Evolutionary conservation across 1,284 basidiomycete species (phyloP).

Genomic region (Naganishia sp.): DNA sequence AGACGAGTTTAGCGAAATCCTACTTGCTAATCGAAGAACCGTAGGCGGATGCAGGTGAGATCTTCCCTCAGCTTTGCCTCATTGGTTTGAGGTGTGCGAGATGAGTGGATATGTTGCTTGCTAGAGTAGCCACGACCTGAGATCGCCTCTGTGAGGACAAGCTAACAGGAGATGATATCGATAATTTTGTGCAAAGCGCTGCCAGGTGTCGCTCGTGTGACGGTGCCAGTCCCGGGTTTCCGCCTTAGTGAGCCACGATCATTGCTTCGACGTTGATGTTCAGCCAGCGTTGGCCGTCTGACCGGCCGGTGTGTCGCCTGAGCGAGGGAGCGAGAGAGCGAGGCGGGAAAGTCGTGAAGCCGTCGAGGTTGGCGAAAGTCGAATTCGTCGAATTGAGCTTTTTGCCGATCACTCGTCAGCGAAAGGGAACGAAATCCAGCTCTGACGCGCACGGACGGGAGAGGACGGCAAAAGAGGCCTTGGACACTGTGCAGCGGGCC

Average conservation of each 20-base stretch:
- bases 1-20: too few relatives aligned
- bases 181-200: neutral
- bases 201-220: conserved; percentile 9
- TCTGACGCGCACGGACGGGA: conserved; percentile 5
- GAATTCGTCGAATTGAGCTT: neutral
- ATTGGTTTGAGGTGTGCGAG: neutral
- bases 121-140: too few relatives aligned
- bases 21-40: too few relatives aligned
- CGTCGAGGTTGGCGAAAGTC: neutral
- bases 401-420: conserved; percentile 26
- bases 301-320: neutral
- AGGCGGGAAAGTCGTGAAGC: neutral
- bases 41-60: neutral
- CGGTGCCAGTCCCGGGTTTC: conserved; percentile 3
- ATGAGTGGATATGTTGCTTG: too few relatives aligned
- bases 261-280: neutral
- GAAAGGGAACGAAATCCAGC: neutral
- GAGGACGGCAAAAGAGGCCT: neutral
- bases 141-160: too few relatives aligned
- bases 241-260: neutral
- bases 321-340: neutral
- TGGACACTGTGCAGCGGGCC: too few relatives aligned
- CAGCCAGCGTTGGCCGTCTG: conserved; percentile 5
- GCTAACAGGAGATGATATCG: neutral
- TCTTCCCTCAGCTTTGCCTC: neutral